phyloP scores from a whole-genome alignment of 2,329 filamentous ascomycete species.

The Trichophyton simii region DNA sequence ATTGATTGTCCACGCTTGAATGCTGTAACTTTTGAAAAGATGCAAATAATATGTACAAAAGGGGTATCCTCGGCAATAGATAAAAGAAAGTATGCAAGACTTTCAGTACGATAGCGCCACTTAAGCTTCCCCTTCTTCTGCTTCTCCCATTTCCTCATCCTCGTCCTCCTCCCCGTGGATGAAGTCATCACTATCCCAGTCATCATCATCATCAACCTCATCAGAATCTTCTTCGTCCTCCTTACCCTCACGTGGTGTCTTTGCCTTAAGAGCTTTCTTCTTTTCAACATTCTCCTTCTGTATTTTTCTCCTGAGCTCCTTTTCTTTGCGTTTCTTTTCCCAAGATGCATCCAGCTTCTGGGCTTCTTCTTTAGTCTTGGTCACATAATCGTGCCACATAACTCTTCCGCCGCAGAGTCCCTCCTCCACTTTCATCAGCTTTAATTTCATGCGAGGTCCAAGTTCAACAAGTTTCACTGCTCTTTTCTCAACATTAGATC shows the following conservation, averaged over 20 bases:
- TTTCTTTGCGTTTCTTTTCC: slow-evolving; percentile 65
- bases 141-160: slow-evolving; percentile 1
- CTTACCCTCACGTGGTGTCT: slow-evolving; percentile 33
- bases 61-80: not conserved
- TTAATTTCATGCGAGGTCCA: slow-evolving; percentile 75
- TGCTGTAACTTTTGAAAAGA: not conserved
- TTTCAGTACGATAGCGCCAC: not conserved
- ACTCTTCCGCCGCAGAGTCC: slow-evolving; percentile 79
- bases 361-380: slow-evolving; percentile 68
- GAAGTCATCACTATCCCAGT: slow-evolving; percentile 42
- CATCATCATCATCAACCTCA: slow-evolving; percentile 42
- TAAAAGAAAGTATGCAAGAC: not conserved
- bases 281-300: slow-evolving; percentile 85
- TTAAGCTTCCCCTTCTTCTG: not conserved
- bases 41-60: not conserved
- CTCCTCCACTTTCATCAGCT: slow-evolving; percentile 92
- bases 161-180: slow-evolving; percentile 35
- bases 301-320: slow-evolving; percentile 65
- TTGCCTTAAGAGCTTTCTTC: slow-evolving; percentile 57
- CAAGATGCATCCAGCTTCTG: slow-evolving; percentile 70
- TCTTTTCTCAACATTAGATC: slow-evolving; percentile 58
- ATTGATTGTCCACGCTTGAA: not conserved
- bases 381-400: slow-evolving; percentile 95
- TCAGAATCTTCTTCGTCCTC: slow-evolving; percentile 37
- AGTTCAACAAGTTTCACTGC: slow-evolving; percentile 87